Base-by-base conservation (phyloP, 2,329 filamentous ascomycete species). In the Exserohilum turcica region DNA sequence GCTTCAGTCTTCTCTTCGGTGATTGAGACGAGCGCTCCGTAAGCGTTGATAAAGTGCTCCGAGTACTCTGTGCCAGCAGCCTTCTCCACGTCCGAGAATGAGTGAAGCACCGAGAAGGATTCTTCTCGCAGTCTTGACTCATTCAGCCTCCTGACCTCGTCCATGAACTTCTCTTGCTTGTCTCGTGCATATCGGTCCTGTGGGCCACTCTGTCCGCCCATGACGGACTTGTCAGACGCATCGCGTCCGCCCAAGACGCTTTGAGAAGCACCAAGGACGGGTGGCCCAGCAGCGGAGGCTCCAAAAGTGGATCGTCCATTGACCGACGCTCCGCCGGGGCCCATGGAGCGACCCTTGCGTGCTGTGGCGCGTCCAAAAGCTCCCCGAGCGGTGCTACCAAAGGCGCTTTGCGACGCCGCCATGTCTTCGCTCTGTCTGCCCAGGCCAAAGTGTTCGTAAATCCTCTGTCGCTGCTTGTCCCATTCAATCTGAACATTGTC, bases 381-480 rank as follows among this genome's bases (percentile, higher is more conserved):
- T n/a, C 79, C 78, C 31, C 72, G 73, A 40, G 68, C 64, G 21
- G 66, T 67, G 54, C 43, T 62, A 44, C 64, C 66, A 51, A 72
- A 73, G 15, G 71, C 70, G 48, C 71, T 73, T 28, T 74, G 68
- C 6, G 68, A 71, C 28, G 70, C 71, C 16, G 70, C 70, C 59
- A 74, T 63, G 18, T 76, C 73, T 47, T 76, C 75, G 43, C 68
- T 73, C 59, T 73, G 78, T 58, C 76, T 78, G 37, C 79, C 81
- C 13, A 99, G 88, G 12, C 94, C 94, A 74, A 99, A 97, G 75
- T 99, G 94, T 68, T 96, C 87, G 76, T 97, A 97, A 60, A 99
- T 96, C 61, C 87, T 87, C 74, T 90, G 91, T 58, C 93, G 88
- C 77, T 97, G 93, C 13, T 89, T 88, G 65, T 97, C 92, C 92